A percentile compares a stretch with the other conserved stretches of the same genome.
Conservation (phyloP, 1,284 basidiomycete species). For the Sporisorium iseilematis-ciliati region DNA sequence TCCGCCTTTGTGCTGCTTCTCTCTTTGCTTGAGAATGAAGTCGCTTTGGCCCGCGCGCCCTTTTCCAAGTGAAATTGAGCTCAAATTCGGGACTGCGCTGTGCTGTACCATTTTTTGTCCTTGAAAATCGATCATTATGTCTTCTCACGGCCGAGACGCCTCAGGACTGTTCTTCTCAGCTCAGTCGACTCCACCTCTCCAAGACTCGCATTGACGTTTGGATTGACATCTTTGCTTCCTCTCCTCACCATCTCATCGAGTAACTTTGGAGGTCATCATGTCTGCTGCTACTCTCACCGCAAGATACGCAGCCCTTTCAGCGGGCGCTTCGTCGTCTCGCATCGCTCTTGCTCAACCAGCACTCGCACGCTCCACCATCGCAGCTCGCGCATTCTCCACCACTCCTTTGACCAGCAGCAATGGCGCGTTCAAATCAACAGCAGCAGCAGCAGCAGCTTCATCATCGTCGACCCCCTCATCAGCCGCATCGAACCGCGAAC, state of each 20-base stretch:
- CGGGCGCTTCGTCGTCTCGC: constrained; percentile 33
- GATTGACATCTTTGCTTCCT: not conserved
- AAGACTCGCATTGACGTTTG: not conserved
- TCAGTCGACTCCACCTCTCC: constrained; percentile 9
- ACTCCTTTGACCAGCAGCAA: constrained; percentile 9
- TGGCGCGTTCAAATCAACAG: constrained; percentile 17
- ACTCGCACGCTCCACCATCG: constrained; percentile 7
- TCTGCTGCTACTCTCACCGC: constrained; percentile 27
- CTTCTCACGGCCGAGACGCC: constrained; percentile 14
- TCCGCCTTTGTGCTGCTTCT: not conserved
- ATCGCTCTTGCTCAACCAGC: constrained; percentile 25
- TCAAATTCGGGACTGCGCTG: constrained; percentile 1
- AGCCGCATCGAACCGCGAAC: constrained; percentile 3
- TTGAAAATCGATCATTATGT: not conserved
- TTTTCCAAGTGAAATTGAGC: not conserved
- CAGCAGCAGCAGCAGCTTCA: constrained; percentile 8
- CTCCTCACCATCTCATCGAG: not conserved
- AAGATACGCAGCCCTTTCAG: constrained; percentile 23
- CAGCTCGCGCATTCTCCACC: constrained; percentile 19
- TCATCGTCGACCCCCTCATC: constrained; percentile 18
- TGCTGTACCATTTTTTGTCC: not conserved
- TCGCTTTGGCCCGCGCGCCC: constrained; percentile 13
- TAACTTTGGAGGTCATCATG: constrained; percentile 10
- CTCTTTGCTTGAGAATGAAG: not conserved
- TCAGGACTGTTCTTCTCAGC: not conserved